Base-by-base conservation (phyloP, 208 protist species). In the Acanthamoeba triangularis region DNA sequence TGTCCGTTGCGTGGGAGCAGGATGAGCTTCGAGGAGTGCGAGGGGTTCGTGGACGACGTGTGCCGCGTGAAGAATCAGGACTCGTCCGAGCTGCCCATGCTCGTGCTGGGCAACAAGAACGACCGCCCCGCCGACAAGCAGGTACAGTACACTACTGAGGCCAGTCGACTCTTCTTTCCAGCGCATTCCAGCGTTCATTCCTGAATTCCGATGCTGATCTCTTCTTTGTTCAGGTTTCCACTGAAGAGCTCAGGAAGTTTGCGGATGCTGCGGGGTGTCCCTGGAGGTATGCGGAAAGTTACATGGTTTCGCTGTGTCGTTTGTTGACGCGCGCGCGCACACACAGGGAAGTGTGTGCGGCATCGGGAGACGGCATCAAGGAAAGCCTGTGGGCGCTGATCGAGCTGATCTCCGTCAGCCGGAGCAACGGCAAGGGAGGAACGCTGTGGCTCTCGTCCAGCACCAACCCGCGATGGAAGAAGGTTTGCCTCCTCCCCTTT, bases 11-110 rank as follows among this genome's bases (percentile, higher is more conserved):
- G 80, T 41, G 23, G n/a, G n/a, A n/a, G n/a, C 52, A 90, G 82
- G 49, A 25, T 90, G n/a, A 47, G n/a, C n/a, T 90, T 90, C 37
- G 82, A 90, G 82, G 82, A 90, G 54, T 41, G 23, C n/a, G 82
- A 90, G 44, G 82, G 44, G 10, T 63, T 67, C 82, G 30, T 90
- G 20, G 33, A 90, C 52, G 82, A 90, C 5, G 49, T 90, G n/a
- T 90, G 82, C 49, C 82, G 82, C 16, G 82, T 28, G 8, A 61
- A 33, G 54, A 37, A 47, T 18, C 6, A 59, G 82, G 82, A 90
- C 54, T 30, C 52, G n/a, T 14, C 7, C 6, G 82, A 90, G 8
- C 14, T 90, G 41, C 82, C 82, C n/a, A 63, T 90, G 14, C 14
- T 90, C 10, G 33, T 90, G 11, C 20, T 90, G 28, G 82, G 52